Percentiles rank a stretch among this genome's conserved stretches.
These are phyloP conservation scores for Fusarium lyarnte DNA, from an alignment of 2,329 filamentous ascomycete species.

Conservation along the genomic window DNA sequence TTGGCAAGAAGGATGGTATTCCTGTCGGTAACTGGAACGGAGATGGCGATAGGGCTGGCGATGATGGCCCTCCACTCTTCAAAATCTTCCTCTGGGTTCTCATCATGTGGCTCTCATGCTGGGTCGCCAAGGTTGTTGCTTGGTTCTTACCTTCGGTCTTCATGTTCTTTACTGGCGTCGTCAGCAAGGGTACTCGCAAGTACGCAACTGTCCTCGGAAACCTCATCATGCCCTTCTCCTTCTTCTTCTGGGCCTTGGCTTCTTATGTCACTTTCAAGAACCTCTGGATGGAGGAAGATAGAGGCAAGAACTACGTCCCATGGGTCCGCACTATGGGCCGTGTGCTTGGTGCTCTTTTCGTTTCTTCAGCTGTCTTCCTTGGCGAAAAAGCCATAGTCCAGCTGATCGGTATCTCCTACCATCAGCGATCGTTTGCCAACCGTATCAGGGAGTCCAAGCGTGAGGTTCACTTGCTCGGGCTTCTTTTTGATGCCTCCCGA, in stretches of 20 bases:
- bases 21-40: conserved; percentile 21
- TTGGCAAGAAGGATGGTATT: conserved; percentile 43
- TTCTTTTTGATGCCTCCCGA: conserved; percentile 91
- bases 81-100: conserved; percentile 75
- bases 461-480: conserved; percentile 80
- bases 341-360: conserved; percentile 73
- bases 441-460: conserved; percentile 91
- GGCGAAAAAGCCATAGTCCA: conserved; percentile 83
- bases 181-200: conserved; percentile 75
- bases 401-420: conserved; percentile 85
- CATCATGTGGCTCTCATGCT: conserved; percentile 73
- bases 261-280: conserved; percentile 70
- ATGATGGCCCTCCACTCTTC: conserved; percentile 62
- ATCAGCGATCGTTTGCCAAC: conserved; percentile 83
- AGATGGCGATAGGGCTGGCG: conserved; percentile 2
- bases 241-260: conserved; percentile 75
- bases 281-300: conserved; percentile 53
- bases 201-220: conserved; percentile 73
- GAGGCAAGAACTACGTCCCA: conserved; percentile 47
- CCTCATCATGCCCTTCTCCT: conserved; percentile 71
- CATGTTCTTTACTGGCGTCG: conserved; percentile 75
- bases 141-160: conserved; percentile 69
- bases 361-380: conserved; percentile 75
- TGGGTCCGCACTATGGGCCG: conserved; percentile 70
- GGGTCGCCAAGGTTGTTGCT: conserved; percentile 73